A percentile compares a stretch with the other conserved stretches of the same genome.
Evolutionary conservation across 768 basidiomycete genomes (phyloP).

Genomic region (Suillus clintonianus): DNA sequence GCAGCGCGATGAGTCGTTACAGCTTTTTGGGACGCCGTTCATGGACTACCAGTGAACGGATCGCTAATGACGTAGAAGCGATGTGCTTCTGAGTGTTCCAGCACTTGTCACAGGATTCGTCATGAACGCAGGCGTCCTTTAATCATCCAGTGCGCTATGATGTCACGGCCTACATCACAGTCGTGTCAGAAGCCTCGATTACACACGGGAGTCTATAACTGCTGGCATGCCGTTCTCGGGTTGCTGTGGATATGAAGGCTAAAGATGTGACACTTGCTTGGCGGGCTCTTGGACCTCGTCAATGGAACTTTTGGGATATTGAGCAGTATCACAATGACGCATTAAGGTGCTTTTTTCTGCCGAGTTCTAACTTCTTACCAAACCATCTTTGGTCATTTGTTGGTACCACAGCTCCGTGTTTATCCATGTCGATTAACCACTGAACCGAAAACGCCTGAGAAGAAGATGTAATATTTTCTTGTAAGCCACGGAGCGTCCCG

Average conservation of each 20-base stretch:
- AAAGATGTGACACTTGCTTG: background rate
- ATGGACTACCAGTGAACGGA: background rate
- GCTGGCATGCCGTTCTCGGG: background rate
- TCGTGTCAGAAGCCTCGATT: background rate
- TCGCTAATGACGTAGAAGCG: background rate
- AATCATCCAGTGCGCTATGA: background rate
- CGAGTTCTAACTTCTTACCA: background rate
- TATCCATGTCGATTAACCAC: background rate
- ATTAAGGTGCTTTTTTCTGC: background rate
- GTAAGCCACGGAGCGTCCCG: background rate
- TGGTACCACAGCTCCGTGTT: background rate
- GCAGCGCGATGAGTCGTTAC: background rate
- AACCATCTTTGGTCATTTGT: background rate
- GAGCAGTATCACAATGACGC: too few relatives aligned
- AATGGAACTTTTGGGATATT: background rate
- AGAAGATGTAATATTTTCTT: background rate
- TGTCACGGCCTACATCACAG: background rate
- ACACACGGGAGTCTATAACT: background rate
- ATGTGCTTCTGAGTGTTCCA: background rate
- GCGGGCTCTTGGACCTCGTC: background rate
- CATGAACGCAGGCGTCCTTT: background rate
- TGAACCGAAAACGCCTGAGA: background rate
- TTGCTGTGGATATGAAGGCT: background rate
- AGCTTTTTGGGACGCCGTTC: background rate
- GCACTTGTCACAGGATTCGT: background rate